Percentiles rank a stretch among this genome's conserved stretches.
Evolutionary conservation across 1,139 yeast genomes (phyloP).

Genomic region (Magnusiomyces magnusii): DNA sequence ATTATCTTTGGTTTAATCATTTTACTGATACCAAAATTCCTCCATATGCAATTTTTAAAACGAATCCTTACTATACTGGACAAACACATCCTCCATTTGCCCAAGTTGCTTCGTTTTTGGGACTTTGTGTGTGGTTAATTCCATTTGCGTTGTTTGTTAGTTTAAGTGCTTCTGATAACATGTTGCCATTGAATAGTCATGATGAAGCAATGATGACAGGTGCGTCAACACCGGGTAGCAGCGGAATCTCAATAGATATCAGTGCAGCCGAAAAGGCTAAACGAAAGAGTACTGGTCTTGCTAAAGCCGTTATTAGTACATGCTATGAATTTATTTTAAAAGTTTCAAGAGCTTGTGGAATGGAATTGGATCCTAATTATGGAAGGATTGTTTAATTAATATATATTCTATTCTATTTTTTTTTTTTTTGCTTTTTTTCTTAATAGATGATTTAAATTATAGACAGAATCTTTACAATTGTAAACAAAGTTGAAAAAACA

Average conservation of each 20-base stretch:
- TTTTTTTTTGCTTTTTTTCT: too few species aligned
- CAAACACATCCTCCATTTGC: slow-evolving; percentile 75
- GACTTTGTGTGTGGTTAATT: slow-evolving; percentile 85
- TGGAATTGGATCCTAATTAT: slow-evolving; percentile 47
- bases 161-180: slow-evolving; percentile 85
- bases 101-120: slow-evolving; percentile 91
- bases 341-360: slow-evolving; percentile 48
- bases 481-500: too few species aligned
- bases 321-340: slow-evolving; percentile 46
- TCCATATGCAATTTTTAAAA: slow-evolving; percentile 34
- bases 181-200: slow-evolving; percentile 49
- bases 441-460: too few species aligned
- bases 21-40: slow-evolving; percentile 61
- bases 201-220: slow-evolving; percentile 3
- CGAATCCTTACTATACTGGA: slow-evolving; percentile 32
- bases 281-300: slow-evolving; percentile 45
- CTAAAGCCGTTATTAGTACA: slow-evolving; percentile 55
- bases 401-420: too few species aligned
- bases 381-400: neutral
- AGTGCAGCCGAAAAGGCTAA: slow-evolving; percentile 30
- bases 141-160: slow-evolving; percentile 93
- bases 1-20: slow-evolving; percentile 82
- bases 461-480: neutral
- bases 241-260: slow-evolving; percentile 23
- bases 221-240: slow-evolving; percentile 19